Evolutionary conservation across 257 asterid species (phyloP).

Genomic region (Apocynum venetum): DNA sequence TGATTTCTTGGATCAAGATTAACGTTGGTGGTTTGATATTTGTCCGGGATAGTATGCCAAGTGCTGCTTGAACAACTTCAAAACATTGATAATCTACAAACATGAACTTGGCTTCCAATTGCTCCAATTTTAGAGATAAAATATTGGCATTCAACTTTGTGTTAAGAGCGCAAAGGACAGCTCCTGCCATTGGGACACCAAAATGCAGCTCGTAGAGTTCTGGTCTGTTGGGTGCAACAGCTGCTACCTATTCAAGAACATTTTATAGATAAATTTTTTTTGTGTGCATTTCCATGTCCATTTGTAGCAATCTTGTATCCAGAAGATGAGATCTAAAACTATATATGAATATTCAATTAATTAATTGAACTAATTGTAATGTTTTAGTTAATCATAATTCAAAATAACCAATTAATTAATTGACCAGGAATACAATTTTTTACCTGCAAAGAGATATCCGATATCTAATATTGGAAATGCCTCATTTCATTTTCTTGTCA

Average conservation of each 20-base stretch:
- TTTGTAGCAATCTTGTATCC: no score
- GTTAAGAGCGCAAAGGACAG: conserved; percentile 45
- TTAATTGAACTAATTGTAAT: no score
- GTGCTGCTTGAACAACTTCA: conserved; percentile 35
- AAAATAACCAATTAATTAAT: no score
- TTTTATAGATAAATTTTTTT: neutral
- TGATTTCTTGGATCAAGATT: conserved; percentile 36
- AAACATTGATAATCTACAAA: conserved; percentile 41
- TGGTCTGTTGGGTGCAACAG: conserved; percentile 55
- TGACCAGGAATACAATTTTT: no score
- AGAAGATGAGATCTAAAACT: no score
- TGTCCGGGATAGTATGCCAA: conserved; percentile 23
- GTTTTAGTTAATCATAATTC: no score
- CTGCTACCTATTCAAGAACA: conserved; percentile 37
- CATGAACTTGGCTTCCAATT: conserved; percentile 38
- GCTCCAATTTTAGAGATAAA: conserved; percentile 37
- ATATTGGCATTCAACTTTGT: conserved; percentile 46
- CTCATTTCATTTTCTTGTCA: no score
- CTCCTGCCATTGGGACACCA: conserved; percentile 61
- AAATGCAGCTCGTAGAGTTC: conserved; percentile 73
- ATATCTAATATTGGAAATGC: no score
- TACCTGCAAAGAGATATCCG: no score
- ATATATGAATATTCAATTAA: no score
- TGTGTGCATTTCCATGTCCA: neutral
- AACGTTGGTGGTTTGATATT: conserved; percentile 27